Evolutionary conservation across 164 flowering plant genomes (phyloP).

Genomic region (Berberis vulgaris): DNA sequence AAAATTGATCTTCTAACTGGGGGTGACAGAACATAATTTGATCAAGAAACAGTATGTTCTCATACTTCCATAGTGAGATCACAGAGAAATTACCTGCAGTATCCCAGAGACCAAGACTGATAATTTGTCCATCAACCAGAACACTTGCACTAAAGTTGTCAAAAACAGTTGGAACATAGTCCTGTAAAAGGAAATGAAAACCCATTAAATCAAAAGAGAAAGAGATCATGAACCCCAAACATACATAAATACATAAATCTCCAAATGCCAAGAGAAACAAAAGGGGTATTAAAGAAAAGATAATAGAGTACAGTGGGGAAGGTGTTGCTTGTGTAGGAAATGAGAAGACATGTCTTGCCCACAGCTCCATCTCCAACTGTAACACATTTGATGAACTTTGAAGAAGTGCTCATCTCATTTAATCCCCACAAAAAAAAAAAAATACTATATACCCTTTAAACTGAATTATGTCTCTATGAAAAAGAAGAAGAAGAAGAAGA

Average conservation of each 20-base stretch:
- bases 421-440: neutral
- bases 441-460: neutral
- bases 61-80: neutral
- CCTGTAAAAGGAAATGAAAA: conserved; percentile 25
- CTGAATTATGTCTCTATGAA: neutral
- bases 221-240: neutral
- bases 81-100: conserved; percentile 48
- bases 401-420: conserved; percentile 29
- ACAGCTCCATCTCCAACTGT: conserved; percentile 79
- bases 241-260: neutral
- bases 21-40: neutral
- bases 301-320: conserved; percentile 47
- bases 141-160: conserved; percentile 71
- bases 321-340: conserved; percentile 71
- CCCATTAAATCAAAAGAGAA: neutral
- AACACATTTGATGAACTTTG: conserved; percentile 68
- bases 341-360: conserved; percentile 68
- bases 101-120: conserved; percentile 66
- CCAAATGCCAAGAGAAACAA: neutral
- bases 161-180: conserved; percentile 68
- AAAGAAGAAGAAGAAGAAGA: neutral
- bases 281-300: neutral
- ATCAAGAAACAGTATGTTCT: conserved; percentile 2
- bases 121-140: conserved; percentile 44
- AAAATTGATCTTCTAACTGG: neutral